Evolutionary conservation across 164 flowering plant genomes (phyloP).

Genomic region (Saururus chinensis): DNA sequence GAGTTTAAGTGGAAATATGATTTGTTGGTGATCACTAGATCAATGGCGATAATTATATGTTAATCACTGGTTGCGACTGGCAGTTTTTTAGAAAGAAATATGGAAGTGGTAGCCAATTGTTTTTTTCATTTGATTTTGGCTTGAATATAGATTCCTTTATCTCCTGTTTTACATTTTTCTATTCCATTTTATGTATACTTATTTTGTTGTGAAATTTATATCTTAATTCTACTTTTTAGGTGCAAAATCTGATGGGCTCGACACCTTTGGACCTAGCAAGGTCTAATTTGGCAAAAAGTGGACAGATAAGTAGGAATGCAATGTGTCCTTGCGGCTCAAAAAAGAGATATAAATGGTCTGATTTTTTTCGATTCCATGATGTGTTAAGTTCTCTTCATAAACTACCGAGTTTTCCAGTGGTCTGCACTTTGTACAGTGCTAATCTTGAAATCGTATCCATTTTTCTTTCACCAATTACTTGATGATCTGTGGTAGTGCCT

Average conservation of each 20-base stretch:
- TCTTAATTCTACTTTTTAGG: conserved; percentile 33
- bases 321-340: conserved; percentile 92
- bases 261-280: conserved; percentile 81
- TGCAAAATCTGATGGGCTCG: conserved; percentile 86
- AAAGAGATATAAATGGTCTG: conserved; percentile 81
- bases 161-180: background rate
- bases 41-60: too few species aligned
- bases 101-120: too few species aligned
- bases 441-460: background rate
- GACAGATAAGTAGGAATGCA: conserved; percentile 84
- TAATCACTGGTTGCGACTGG: too few species aligned
- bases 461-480: too few species aligned
- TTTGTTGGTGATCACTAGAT: too few species aligned
- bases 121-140: too few species aligned
- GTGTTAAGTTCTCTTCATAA: background rate
- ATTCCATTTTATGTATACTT: background rate
- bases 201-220: background rate
- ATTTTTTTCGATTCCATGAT: background rate
- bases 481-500: too few species aligned
- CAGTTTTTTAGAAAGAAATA: too few species aligned
- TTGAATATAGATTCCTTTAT: background rate
- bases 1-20: too few species aligned
- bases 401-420: too few species aligned
- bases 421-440: background rate
- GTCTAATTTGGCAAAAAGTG: conserved; percentile 87